Evolutionary conservation across 106 monocot genomes (phyloP).

Genomic region (Dendrobium huoshanense): DNA sequence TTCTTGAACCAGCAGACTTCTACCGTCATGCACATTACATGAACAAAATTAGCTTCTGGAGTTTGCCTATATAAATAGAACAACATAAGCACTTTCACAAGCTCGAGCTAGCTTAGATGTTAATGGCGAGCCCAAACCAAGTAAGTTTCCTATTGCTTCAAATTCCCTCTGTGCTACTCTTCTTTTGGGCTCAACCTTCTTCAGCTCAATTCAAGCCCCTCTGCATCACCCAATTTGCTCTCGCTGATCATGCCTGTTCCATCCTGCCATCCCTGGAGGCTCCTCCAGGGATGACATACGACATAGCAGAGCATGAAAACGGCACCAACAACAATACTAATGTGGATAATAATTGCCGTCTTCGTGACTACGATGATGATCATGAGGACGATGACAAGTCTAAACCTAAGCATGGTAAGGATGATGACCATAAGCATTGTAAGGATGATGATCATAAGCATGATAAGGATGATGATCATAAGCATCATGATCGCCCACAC

Average conservation of each 20-base stretch:
- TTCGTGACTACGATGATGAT: not conserved
- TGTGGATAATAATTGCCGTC: not conserved
- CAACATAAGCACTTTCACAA: not conserved
- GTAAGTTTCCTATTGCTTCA: not conserved
- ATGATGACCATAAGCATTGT: not conserved
- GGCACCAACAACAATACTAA: not conserved
- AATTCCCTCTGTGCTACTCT: not conserved
- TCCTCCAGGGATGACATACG: not conserved
- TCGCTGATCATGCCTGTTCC: slow-evolving; percentile 36
- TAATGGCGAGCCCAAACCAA: not conserved
- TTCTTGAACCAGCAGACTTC: not conserved
- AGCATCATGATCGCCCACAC: not conserved
- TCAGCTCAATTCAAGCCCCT: slow-evolving; percentile 8
- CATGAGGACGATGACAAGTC: slow-evolving; percentile 8
- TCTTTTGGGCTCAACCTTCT: not conserved
- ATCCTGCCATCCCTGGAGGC: not conserved
- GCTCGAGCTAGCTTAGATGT: not conserved
- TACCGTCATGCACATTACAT: not conserved
- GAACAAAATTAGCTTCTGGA: not conserved
- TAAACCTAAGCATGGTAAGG: not conserved
- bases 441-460: not conserved
- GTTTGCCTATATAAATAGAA: not conserved
- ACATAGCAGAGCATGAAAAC: not conserved
- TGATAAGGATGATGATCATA: too few species aligned
- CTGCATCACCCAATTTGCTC: slow-evolving; percentile 34